Base-by-base conservation (phyloP, 140 eudicot genomes). In the Oenanthe javanica region DNA sequence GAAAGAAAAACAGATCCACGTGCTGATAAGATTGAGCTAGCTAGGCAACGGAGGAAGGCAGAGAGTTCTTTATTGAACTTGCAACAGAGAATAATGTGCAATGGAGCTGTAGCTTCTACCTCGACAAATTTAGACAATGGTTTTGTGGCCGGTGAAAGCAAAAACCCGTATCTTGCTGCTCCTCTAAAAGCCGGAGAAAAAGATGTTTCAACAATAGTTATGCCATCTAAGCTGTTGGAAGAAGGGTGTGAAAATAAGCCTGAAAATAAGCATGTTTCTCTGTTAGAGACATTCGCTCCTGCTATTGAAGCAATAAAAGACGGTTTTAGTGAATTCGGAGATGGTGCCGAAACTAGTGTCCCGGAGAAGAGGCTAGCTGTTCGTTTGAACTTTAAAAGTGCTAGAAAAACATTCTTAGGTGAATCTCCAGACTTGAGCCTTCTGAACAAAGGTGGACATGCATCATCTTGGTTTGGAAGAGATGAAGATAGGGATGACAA, bases 401-500 rank as follows among this genome's bases (percentile, higher is more conserved):
- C 96, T 15, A 90, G 87, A 80, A 94, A 90, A 75, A 86, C 80
- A 76, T 80, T 90, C 76, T 77, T 90, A 78, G 94, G 94, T 47
- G 98, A 92, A 79, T 86, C 96, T 0, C 80, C 92, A 87, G 96
- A 94, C 88, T 82, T 92, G 85, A 86, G 88, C 64, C 87, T 94
- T 45, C 80, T 86, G 88, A 91, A 86, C 57, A 90, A 87, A 84
- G 88, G 84, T 4, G 91, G 90, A n/a, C 86, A 86, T 73, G 85
- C 84, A 69, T 76, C 85, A 25, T 79, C 91, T 11, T 89, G 87
- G 91, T 86, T 92, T 61, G 90, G 91, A 19, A 89, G 91, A 15
- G 97, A 94, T 78, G 98, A 90, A 57, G 94, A 92, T 46, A 90
- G 82, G 84, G 97, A 94, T 81, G 98, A 94, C 52, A 94, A 94